phyloP scores from a whole-genome alignment of 2,329 filamentous ascomycete genomes.

The Penicillium digitatum region DNA sequence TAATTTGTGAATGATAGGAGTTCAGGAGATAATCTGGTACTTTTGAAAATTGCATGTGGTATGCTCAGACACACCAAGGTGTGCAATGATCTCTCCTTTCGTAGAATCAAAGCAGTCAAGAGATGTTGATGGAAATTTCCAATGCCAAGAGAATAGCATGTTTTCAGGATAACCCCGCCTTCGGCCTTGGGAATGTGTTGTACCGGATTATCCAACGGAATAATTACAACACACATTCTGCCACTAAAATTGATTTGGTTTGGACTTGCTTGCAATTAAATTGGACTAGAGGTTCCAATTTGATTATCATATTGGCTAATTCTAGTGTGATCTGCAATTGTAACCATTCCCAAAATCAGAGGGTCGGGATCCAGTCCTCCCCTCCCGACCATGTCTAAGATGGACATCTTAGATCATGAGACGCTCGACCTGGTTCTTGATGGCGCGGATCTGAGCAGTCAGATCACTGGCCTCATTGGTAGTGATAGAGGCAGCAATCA shows the following conservation, averaged over 20 bases:
- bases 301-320: neutral
- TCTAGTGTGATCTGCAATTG: neutral
- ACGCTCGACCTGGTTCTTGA: conserved; percentile 95
- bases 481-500: conserved; percentile 84
- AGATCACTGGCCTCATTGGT: conserved; percentile 89
- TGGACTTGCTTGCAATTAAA: neutral
- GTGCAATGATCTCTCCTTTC: too few species aligned
- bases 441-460: conserved; percentile 75
- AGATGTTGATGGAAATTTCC: neutral
- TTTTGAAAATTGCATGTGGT: neutral
- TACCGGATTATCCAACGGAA: neutral
- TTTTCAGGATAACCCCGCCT: neutral
- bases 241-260: neutral
- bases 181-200: too few species aligned
- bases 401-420: conserved; percentile 40
- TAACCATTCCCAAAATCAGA: neutral
- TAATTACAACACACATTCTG: neutral
- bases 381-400: neutral
- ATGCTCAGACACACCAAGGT: neutral
- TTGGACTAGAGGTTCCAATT: neutral
- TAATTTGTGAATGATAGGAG: neutral
- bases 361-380: neutral
- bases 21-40: neutral
- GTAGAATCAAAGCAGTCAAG: too few species aligned
- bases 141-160: neutral